phyloP scores from a whole-genome alignment of 441 rosid species.

The California macrophylla region DNA sequence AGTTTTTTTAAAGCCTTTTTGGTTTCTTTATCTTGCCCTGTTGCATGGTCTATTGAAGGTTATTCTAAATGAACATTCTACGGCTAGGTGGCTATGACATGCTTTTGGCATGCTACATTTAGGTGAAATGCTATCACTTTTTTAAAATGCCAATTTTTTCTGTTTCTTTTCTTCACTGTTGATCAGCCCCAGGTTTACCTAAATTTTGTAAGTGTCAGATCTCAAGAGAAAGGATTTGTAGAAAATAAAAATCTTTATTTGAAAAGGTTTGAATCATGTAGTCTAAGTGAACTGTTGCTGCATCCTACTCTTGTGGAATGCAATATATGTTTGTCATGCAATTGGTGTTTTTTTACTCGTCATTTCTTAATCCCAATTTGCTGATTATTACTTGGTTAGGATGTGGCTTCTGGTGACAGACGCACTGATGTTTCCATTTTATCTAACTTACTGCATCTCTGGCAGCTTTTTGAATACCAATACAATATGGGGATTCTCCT shows the following conservation, averaged over 20 bases:
- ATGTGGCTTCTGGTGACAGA: background rate
- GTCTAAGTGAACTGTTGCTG: background rate
- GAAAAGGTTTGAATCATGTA: background rate
- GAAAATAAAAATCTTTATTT: background rate
- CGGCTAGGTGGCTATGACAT: background rate
- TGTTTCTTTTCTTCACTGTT: background rate
- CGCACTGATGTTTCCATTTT: background rate
- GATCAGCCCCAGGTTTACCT: background rate
- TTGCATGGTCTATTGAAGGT: background rate
- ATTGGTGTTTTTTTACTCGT: constrained; percentile 2
- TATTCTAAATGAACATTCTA: background rate
- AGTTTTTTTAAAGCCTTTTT: too few species aligned
- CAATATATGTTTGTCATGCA: background rate
- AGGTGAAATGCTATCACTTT: background rate
- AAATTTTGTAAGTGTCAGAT: background rate
- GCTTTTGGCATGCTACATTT: background rate
- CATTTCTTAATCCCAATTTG: background rate
- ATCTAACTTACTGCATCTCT: constrained; percentile 11
- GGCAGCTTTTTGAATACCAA: constrained; percentile 84
- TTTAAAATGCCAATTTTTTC: background rate
- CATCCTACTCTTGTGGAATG: background rate
- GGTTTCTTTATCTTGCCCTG: background rate
- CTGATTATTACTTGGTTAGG: background rate
- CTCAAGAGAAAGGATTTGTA: background rate
- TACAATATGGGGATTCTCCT: constrained; percentile 89